Evolutionary conservation across 1,139 yeast genomes (phyloP).

Genomic region (Nakaseomyces delphensis): DNA sequence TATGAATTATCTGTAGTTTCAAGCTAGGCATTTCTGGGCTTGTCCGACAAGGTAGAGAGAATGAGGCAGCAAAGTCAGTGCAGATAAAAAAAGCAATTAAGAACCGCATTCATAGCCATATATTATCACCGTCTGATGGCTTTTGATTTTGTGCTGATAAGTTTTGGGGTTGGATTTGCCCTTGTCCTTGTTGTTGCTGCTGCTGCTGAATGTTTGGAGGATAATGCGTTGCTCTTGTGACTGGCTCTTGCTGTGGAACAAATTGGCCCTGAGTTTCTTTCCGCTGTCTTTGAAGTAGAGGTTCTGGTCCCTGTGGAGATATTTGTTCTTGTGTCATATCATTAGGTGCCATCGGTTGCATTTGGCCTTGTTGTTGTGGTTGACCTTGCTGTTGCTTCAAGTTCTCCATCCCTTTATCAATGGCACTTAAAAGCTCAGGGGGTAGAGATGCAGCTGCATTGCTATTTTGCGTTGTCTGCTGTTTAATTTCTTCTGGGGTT

Average conservation of each 20-base stretch:
- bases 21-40: no score
- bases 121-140: slow-evolving; percentile 18
- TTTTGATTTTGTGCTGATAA: slow-evolving; percentile 10
- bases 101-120: slow-evolving; percentile 16
- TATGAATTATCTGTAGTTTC: no score
- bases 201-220: slow-evolving; percentile 14
- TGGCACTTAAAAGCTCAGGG: slow-evolving; percentile 24
- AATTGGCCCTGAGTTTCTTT: slow-evolving; percentile 16
- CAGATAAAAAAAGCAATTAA: no score
- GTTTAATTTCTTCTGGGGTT: slow-evolving; percentile 30
- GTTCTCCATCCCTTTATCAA: slow-evolving; percentile 27
- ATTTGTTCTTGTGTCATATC: slow-evolving; percentile 5
- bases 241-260: slow-evolving; percentile 13
- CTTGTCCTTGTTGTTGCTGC: slow-evolving; percentile 10
- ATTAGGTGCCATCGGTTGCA: slow-evolving; percentile 33
- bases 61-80: no score
- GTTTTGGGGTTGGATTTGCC: slow-evolving; percentile 12
- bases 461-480: slow-evolving; percentile 24
- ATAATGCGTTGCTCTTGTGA: slow-evolving; percentile 14
- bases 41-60: no score
- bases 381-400: slow-evolving; percentile 19
- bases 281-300: slow-evolving; percentile 18
- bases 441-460: slow-evolving; percentile 26
- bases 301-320: slow-evolving; percentile 22
- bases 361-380: slow-evolving; percentile 37